Evolutionary conservation across 192 early-diverging fungal genomes (phyloP).

Genomic region (Kickxella alabastrina): DNA sequence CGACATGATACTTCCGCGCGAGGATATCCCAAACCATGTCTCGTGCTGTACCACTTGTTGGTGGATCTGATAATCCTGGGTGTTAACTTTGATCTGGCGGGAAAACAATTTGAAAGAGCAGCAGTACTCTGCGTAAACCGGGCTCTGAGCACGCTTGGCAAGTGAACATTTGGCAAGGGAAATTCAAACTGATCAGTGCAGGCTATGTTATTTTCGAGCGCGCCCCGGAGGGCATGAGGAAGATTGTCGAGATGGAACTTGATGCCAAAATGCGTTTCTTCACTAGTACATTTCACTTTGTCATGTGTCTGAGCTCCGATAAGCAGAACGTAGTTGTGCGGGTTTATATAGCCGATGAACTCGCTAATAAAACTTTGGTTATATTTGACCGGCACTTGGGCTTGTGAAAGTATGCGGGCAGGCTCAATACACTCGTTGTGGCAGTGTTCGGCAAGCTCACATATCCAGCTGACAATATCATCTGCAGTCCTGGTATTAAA

Average conservation of each 20-base stretch:
- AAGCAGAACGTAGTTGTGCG: conserved; percentile 1
- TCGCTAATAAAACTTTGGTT: background rate
- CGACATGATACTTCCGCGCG: background rate
- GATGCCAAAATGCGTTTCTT: background rate
- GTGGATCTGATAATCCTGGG: background rate
- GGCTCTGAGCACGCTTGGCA: conserved; percentile 66
- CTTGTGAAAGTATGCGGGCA: conserved; percentile 1
- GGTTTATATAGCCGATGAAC: background rate
- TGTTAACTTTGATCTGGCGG: no score
- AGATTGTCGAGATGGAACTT: background rate
- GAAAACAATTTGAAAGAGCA: background rate
- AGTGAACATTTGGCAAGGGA: conserved; percentile 68
- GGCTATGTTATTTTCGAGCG: background rate
- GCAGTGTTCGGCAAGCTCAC: background rate
- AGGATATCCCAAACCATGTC: background rate
- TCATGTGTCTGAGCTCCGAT: background rate
- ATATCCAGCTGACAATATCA: conserved; percentile 42
- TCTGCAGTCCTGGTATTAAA: conserved; percentile 63
- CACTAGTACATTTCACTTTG: background rate
- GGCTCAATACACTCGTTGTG: conserved; percentile 57
- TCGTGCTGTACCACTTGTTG: background rate
- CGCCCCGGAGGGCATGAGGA: background rate
- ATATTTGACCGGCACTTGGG: background rate
- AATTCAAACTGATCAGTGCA: conserved; percentile 46
- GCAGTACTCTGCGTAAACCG: background rate